Base-by-base conservation (phyloP, 768 basidiomycete genomes). In the Naganishia friedmannii region DNA sequence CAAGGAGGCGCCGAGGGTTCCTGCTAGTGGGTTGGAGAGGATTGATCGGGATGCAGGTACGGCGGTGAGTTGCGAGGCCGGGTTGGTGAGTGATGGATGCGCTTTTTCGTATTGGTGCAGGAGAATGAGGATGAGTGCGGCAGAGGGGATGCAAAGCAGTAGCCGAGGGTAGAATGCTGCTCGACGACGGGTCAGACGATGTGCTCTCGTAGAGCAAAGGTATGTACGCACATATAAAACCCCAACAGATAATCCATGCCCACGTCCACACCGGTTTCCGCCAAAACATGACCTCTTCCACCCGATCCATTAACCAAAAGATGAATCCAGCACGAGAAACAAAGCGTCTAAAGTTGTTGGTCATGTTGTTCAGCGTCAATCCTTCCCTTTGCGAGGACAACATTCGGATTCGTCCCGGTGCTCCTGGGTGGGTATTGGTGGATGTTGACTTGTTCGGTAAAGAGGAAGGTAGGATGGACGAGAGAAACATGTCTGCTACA, bases 261-360 rank as follows among this genome's bases (percentile, higher is more conserved):
- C 82, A 77, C 0, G 93, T 93, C 88, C 88, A 89, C 0, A 89
- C 88, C 54, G 79, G 79, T 74, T 86, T 85, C 78, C 86, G 88
- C 93, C 93, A 94, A 73, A 90, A 83, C 3, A 94, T 67, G 3
- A 93, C 84, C 81, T 94, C 93, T 78, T 95, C 93, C 17, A 91
- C 76, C 0, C 93, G 82, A 77, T 96, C 93, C 81, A 91, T 91
- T 23, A 94, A 73, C 93, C 92, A 95, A 75, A 94, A 95, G 8
- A 93, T 82, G 0, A 90, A 89, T 0, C 91, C 90, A 3, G 87
- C 84, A 73, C 85, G 88, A 7, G 87, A 85, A 3, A 93, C 86
- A 70, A 95, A 94, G 28, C 91, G 83, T 72, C 88, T 86, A 76
- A 93, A 93, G 77, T 93, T 92, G 73, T 84, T 86, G 1, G 90